Conservation (phyloP, 208 protist genomes). For the Acanthamoeba castellanii region DNA sequence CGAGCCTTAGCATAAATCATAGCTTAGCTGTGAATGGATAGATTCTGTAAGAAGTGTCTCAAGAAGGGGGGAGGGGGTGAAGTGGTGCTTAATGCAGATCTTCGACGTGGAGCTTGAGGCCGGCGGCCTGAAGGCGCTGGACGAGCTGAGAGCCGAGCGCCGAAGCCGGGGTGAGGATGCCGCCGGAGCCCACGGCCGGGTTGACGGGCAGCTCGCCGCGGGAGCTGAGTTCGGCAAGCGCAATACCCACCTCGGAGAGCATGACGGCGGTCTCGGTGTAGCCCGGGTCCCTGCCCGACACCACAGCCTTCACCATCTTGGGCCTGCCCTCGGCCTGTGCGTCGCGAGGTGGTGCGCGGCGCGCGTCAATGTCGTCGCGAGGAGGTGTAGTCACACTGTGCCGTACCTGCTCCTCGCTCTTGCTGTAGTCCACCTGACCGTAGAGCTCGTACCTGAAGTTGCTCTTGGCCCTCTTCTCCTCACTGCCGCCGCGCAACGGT, state of each 20-base stretch:
- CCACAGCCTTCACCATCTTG: constrained; percentile 35
- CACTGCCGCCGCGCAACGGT: background rate
- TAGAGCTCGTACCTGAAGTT: constrained; percentile 53
- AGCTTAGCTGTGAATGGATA: too few species aligned
- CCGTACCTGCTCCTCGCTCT: background rate
- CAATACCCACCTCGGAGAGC: constrained; percentile 70
- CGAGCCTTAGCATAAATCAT: too few species aligned
- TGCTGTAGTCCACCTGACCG: constrained; percentile 10
- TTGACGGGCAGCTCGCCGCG: constrained; percentile 7
- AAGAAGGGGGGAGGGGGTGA: too few species aligned
- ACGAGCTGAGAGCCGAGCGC: constrained; percentile 38
- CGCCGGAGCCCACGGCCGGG: constrained; percentile 15
- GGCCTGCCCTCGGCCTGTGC: constrained; percentile 34
- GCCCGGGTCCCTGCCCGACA: constrained; percentile 77
- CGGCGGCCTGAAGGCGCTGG: constrained; percentile 46
- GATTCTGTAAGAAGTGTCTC: too few species aligned
- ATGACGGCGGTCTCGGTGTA: constrained; percentile 79
- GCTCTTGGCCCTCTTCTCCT: constrained; percentile 36
- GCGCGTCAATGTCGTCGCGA: background rate
- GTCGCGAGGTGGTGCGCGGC: background rate
- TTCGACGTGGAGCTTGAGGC: constrained; percentile 54
- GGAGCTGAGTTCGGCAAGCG: constrained; percentile 1
- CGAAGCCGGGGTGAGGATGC: constrained; percentile 72
- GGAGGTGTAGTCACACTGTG: background rate
- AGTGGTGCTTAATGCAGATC: background rate